Base-by-base conservation (phyloP, 1,139 yeast species). In the Hansenula anomala region DNA sequence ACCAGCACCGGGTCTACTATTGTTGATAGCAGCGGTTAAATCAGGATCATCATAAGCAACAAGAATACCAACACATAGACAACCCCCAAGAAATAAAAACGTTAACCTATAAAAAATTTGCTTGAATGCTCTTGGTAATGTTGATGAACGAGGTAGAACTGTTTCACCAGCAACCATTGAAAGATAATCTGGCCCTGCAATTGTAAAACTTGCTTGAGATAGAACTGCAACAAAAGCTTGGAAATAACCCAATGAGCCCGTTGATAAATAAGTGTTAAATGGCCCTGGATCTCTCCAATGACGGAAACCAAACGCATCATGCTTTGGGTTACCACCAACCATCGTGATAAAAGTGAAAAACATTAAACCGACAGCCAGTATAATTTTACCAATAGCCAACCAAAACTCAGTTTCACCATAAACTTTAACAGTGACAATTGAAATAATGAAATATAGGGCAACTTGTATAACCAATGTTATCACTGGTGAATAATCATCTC, bases 131-230 rank as follows among this genome's bases (percentile, higher is more conserved):
- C 69, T 71, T 18, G 92, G 92, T 60, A 88, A 66, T n/a, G 77
- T 79, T 49, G 75, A 75, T 3, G 51, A 38, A 43, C 95, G 72
- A 19, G 96, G 96, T 54, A 84, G 74, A 26, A 71, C 66, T 4
- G 88, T 81, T 59, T 87, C 96, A 43, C 90, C 92, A 3, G 95
- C 92, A 37, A 80, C 75, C 88, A 85, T 81, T 1, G 89, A 74
- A 46, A 87, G 77, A 54, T 85, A 85, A 59, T 87, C 95, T 2
- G 95, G 92, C 4, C 95, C 95, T 10, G 88, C 89, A 48, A 84
- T 75, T 12, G 89, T 79, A 60, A 81, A 85, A 14, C 77, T 68
- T 19, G 84, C 83, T 33, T 73, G 70, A 34, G 72, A 71, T 35
- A 84, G 55, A 44, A 86, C 79, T 2, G 78, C 75, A 43, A 83